phyloP scores from a whole-genome alignment of 352 stramenopile species.

The Blastocystis sp. region DNA sequence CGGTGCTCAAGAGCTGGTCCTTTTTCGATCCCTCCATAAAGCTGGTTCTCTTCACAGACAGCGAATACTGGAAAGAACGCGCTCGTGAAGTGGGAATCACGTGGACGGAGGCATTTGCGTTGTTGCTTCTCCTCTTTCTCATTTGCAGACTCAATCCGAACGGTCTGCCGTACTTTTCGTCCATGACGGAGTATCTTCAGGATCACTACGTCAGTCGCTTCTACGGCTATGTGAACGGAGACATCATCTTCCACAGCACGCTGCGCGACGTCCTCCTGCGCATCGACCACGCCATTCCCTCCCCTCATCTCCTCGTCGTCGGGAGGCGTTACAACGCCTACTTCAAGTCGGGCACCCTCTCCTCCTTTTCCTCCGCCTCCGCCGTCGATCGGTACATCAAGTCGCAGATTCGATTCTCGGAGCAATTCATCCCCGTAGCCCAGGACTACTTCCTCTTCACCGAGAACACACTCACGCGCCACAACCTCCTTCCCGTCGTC shows the following conservation, averaged over 20 bases:
- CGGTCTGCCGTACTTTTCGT: not conserved
- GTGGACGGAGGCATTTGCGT: conserved; percentile 7
- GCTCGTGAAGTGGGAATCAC: not conserved
- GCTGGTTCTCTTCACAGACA: conserved; percentile 24
- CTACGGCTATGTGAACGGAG: conserved; percentile 22
- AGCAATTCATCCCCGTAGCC: conserved; percentile 36
- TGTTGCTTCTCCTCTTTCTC: too few relatives aligned
- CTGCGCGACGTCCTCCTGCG: not conserved
- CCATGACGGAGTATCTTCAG: conserved; percentile 22
- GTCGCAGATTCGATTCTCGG: not conserved
- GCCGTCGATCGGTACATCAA: not conserved
- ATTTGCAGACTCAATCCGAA: not conserved
- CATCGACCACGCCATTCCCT: not conserved
- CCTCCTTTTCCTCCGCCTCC: not conserved
- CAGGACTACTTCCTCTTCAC: conserved; percentile 47
- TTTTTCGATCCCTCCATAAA: not conserved
- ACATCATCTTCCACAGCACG: conserved; percentile 22
- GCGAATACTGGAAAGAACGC: conserved; percentile 39
- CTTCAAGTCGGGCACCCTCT: not conserved
- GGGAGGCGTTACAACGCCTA: conserved; percentile 3
- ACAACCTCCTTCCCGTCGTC: not conserved
- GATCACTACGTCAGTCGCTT: conserved; percentile 12
- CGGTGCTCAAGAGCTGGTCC: conserved; percentile 29
- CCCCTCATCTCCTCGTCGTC: not conserved
- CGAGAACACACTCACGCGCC: not conserved